Evolutionary conservation across 805 yeast species (phyloP), one percentile per base, ranked within the genome.

Genomic region (Hanseniaspora mollemarum): DNA sequence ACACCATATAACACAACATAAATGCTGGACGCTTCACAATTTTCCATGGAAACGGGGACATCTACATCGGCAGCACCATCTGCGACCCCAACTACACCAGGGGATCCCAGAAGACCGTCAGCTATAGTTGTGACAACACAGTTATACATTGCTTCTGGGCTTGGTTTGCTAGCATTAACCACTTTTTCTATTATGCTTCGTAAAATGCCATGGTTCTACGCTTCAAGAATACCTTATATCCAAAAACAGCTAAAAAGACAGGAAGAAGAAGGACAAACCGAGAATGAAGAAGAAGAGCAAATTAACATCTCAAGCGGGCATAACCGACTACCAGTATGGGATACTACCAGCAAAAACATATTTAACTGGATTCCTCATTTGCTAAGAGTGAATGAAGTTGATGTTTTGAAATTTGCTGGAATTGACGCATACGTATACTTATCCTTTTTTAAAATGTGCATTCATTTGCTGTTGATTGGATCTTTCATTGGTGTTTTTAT

Each of bases 371-470:
- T 88, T 8, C 75, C 80, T 0, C 75, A 78, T 0, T 67, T 90
- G 13, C 76, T 75, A 60, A 64, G 65, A 12, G 78, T 88, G 18
- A 70, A 73, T 24, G 97, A 90, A 57, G 71, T 75, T 15, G 87
- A 87, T 53, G 75, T 92, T 1, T 71, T 90, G 46, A 90, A 87
- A 54, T 82, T 81, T 59, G 95, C 96, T 2, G 98, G 98, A 0
- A 67, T 90, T 40, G 98, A 90, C 67, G 96, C 96, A 0, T 87
- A 76, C 66, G 97, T 92, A 43, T 90, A 85, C 60, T 67, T 90
- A 29, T 87, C 87, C 3, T 88, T 90, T 62, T 92, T 92, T 74
- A 81, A 84, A 54, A 85, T 87, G 84, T 76, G 92, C 54, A 84
- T 88, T 44, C 77, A 78, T 61, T 68, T 85, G 8, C 65, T 90